Base-by-base conservation (phyloP, 371 early-diverging fungal genomes). In the Mucor racemosus region DNA sequence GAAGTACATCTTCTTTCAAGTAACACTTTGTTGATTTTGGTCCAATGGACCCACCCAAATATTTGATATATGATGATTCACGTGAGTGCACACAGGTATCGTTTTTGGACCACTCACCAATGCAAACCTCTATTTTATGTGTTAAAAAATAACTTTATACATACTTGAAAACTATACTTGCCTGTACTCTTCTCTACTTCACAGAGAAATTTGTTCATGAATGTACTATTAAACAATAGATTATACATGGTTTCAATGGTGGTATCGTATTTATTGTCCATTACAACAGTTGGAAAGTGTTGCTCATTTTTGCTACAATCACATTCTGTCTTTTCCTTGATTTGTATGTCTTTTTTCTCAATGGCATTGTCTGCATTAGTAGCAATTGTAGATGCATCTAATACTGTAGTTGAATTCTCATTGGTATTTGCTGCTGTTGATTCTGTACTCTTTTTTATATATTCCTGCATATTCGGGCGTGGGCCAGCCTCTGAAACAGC, bases 11-110 rank as follows among this genome's bases (percentile, higher is more conserved):
- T 65, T 90, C 90, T 26, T 79, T 86, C 53, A 90, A 69, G 33
- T 82, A 79, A 33, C 91, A 91, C 58, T 81, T 83, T 11, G 94
- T 91, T 7, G 84, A 84, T 69, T 90, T 93, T 26, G 94, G 94
- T 63, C 83, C 83, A 54, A 84, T 71, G 5, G 84, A 64, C 15
- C 73, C 70, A 50, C 72, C 72, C 40, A 84, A 58, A 31, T 67
- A 69, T 55, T 84, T 84, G 31, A 79, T 70, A 58, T 84, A 84
- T 0, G 75, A 75, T 13, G 71, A 60, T 21, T 81, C 79, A 44
- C 86, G 76, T 10, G 62, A 60, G 48, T 68, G 46, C n/a, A 66
- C 58, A 59, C 72, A 63, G 6, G 48, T 71, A 15, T 73, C 63
- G 26, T 73, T 74, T 19, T 75, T 64, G 14, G 65, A 69, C 85